Base-by-base conservation (phyloP, 1,284 basidiomycete species). In the Trichosporon faecale region DNA sequence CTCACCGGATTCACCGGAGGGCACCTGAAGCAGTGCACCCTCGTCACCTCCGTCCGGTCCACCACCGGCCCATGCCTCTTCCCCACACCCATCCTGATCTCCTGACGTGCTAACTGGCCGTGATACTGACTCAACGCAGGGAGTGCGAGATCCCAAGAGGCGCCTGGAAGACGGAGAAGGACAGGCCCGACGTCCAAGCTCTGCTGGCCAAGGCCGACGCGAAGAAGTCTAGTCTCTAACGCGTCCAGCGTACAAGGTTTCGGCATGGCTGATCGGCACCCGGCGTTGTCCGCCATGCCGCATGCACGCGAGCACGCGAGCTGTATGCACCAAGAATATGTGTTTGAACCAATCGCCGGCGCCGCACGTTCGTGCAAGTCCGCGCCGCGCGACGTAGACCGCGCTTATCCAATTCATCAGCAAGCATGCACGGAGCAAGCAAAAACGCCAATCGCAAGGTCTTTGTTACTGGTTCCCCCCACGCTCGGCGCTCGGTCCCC, bases 81-180 rank as follows among this genome's bases (percentile, higher is more conserved):
- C 27, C 57, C 16, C 16, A 21, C 14, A 23, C 14, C 27, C 25
- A 12, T 31, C 25, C 25, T 46, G 44, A 60, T n/a, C 55, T 29
- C 25, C 27, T 23, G 57, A 61, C 57, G 27, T 31, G 49, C 49
- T 52, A 23, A 52, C 55, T 14, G 29, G 55, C 18, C 55, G 27
- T 11, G 18, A 61, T n/a, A 16, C 57, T 61, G 57, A 61, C 57
- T 23, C 25, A 16, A 23, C 12, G 14, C 57, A 61, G 57, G 29
- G 57, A 61, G 57, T 61, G 57, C 57, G 57, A 61, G 57, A 61
- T 61, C 57, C 57, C 57, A 18, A 29, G 57, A 61, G 57, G 27
- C 27, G 27, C 57, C 29, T 61, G 57, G 57, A 31, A 61, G 57
- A 18, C 27, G 57, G 29, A n/a, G 57, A 31, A 61, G 57, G 29